Evolutionary conservation across 2,329 filamentous ascomycete genomes (phyloP).

Genomic region (Ceratocystis variospora): DNA sequence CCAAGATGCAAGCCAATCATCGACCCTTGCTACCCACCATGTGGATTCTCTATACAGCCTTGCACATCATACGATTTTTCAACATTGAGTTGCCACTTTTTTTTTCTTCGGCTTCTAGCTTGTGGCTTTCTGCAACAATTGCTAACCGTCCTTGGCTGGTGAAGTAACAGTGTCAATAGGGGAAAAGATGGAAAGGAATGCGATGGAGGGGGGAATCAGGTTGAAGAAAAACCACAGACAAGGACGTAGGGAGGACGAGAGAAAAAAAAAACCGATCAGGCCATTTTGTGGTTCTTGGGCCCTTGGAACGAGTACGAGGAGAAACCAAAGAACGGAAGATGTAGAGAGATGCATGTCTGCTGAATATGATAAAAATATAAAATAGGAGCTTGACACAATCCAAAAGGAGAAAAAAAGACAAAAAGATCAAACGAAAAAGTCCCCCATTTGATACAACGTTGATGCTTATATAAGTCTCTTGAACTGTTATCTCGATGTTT

Average conservation of each 20-base stretch:
- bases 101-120: conserved; percentile 21
- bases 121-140: conserved; percentile 6
- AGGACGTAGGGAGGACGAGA: not conserved
- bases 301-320: not conserved
- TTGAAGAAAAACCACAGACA: not conserved
- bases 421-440: not conserved
- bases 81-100: conserved; percentile 18
- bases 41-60: conserved; percentile 27
- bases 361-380: not conserved
- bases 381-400: not conserved
- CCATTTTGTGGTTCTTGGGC: conserved; percentile 3
- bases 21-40: not conserved
- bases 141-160: not conserved
- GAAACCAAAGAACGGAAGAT: not conserved
- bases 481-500: not conserved
- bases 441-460: not conserved
- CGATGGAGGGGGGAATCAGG: not conserved
- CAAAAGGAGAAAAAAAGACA: not conserved
- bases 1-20: conserved; percentile 13
- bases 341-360: not conserved
- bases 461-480: not conserved
- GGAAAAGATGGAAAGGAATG: not conserved
- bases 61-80: conserved; percentile 29
- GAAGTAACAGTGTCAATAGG: not conserved
- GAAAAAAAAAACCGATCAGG: not conserved